Conservation (phyloP, 192 early-diverging fungal species). For the Mortierella antarctica region DNA sequence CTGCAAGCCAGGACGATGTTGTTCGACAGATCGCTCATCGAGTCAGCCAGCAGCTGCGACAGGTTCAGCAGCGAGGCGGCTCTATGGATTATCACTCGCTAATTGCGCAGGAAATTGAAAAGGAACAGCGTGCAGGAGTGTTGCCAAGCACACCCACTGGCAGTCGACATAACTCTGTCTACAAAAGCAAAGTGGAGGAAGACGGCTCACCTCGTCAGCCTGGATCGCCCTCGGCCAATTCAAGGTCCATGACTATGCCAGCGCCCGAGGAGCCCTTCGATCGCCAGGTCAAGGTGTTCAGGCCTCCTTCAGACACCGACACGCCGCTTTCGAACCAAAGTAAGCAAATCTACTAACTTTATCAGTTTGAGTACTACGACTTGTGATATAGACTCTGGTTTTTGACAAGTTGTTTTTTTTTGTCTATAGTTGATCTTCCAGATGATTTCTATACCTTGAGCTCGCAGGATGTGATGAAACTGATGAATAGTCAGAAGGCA, state of each 20-base stretch:
- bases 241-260: not conserved
- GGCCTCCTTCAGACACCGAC: slow-evolving; percentile 56
- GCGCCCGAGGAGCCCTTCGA: slow-evolving; percentile 23
- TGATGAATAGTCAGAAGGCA: slow-evolving; percentile 69
- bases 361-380: not conserved
- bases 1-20: slow-evolving; percentile 25
- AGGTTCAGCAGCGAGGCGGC: slow-evolving; percentile 39
- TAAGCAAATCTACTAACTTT: slow-evolving; percentile 12
- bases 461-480: slow-evolving; percentile 72
- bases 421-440: slow-evolving; percentile 76
- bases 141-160: slow-evolving; percentile 34
- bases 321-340: slow-evolving; percentile 50
- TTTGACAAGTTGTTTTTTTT: not conserved
- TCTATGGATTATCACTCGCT: slow-evolving; percentile 33
- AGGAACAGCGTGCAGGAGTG: slow-evolving; percentile 34
- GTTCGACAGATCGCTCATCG: slow-evolving; percentile 49
- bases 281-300: slow-evolving; percentile 63
- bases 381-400: not conserved
- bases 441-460: slow-evolving; percentile 88
- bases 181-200: slow-evolving; percentile 23
- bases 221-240: not conserved
- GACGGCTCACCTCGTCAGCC: slow-evolving; percentile 6
- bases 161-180: slow-evolving; percentile 35
- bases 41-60: slow-evolving; percentile 28
- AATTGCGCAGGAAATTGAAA: slow-evolving; percentile 47